phyloP scores from a whole-genome alignment of 176 grass and related monocot genomes.

The Pharus latifolius region DNA sequence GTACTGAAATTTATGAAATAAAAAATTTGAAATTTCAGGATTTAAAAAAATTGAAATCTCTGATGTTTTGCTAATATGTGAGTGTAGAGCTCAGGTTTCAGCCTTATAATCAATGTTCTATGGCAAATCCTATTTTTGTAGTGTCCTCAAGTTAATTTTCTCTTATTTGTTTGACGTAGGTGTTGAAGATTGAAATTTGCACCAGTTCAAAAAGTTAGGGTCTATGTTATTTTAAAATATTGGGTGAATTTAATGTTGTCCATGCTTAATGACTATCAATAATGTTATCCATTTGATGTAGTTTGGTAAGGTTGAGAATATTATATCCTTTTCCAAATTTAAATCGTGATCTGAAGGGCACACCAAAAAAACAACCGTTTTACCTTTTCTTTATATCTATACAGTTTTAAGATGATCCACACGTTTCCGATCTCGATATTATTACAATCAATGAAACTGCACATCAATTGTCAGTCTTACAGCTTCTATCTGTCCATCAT shows the following conservation, averaged over 20 bases:
- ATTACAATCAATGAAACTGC: not conserved
- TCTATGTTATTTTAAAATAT: no score
- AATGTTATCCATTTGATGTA: not conserved
- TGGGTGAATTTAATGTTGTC: not conserved
- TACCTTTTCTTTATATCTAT: not conserved
- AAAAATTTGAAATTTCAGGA: no score
- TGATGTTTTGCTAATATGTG: no score
- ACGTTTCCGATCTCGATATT: not conserved
- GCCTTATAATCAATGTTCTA: no score
- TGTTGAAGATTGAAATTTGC: not conserved
- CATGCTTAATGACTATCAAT: not conserved
- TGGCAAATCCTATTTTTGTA: no score
- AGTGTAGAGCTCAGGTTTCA: no score
- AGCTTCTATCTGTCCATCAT: slow-evolving; percentile 18
- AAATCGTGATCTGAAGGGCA: not conserved
- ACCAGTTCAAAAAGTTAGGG: no score
- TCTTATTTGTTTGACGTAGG: not conserved
- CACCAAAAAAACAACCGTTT: not conserved
- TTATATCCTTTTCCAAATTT: not conserved
- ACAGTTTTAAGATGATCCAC: not conserved
- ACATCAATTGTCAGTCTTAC: slow-evolving; percentile 4
- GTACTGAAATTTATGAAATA: no score
- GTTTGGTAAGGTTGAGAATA: not conserved
- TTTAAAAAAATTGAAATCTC: no score
- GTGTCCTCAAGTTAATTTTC: no score